Percentiles rank a stretch among this genome's conserved stretches.
Evolutionary conservation across 768 basidiomycete species (phyloP).

Genomic region (Sarcodon aspratus): DNA sequence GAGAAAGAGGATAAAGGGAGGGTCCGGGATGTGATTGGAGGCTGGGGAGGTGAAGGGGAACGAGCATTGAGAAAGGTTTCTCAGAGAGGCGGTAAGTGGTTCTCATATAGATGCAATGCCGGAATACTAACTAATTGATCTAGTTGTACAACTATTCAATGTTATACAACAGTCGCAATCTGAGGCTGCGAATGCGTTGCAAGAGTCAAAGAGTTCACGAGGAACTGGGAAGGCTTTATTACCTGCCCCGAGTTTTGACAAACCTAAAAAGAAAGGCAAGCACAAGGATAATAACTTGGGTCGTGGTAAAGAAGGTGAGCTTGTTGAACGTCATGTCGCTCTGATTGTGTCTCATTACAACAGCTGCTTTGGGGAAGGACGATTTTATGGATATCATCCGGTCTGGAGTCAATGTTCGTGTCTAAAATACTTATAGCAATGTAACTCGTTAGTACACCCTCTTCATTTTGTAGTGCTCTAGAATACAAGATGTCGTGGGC

Average conservation of each 20-base stretch:
- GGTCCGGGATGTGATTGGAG: conserved; percentile 65
- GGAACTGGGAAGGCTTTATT: conserved; percentile 68
- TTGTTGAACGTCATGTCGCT: conserved; percentile 3
- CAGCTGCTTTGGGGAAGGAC: conserved; percentile 54
- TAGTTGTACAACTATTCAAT: conserved; percentile 83
- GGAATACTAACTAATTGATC: background rate
- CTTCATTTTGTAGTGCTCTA: too few species aligned
- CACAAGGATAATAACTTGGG: conserved; percentile 44
- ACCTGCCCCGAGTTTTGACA: conserved; percentile 50
- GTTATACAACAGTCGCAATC: conserved; percentile 75
- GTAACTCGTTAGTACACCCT: too few species aligned
- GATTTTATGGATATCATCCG: conserved; percentile 78
- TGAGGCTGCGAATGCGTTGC: conserved; percentile 36
- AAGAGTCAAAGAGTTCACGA: conserved; percentile 46
- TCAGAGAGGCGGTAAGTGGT: conserved; percentile 65
- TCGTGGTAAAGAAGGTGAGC: conserved; percentile 46
- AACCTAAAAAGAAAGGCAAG: conserved; percentile 34
- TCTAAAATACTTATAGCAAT: background rate
- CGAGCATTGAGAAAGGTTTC: conserved; percentile 72
- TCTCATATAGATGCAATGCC: background rate
- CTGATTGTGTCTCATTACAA: conserved; percentile 1
- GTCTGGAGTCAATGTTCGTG: conserved; percentile 57
- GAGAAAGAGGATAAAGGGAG: conserved; percentile 62
- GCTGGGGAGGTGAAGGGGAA: conserved; percentile 83
- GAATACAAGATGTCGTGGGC: too few species aligned